These are phyloP conservation scores for Rhexocercosporidium sp. DNA, from an alignment of 2,329 filamentous ascomycete species.

Conservation along the genomic window DNA sequence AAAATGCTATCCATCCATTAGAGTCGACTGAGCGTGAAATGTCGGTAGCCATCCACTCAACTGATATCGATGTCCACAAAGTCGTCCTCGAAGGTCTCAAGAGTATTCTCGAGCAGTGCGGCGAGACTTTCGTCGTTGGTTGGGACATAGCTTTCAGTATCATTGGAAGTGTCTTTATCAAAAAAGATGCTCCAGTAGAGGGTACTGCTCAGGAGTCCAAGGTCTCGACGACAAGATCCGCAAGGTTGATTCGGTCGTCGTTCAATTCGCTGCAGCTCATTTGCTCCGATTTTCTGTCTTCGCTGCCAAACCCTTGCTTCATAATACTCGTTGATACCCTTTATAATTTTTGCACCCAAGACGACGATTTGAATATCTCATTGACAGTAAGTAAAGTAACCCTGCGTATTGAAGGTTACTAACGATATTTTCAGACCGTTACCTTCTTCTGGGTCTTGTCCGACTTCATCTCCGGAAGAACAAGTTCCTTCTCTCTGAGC, in stretches of 20 bases:
- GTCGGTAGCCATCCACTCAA: slow-evolving; percentile 63
- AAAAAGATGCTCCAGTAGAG: slow-evolving; percentile 37
- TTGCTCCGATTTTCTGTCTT: slow-evolving; percentile 89
- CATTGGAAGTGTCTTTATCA: slow-evolving; percentile 78
- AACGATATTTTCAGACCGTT: slow-evolving; percentile 64
- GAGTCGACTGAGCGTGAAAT: slow-evolving; percentile 57
- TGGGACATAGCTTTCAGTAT: slow-evolving; percentile 89
- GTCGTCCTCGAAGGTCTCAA: slow-evolving; percentile 81
- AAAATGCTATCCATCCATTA: slow-evolving; percentile 63
- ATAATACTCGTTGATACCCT: slow-evolving; percentile 83
- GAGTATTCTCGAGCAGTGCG: slow-evolving; percentile 83
- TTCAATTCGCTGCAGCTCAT: slow-evolving; percentile 92
- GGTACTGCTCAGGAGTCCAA: slow-evolving; percentile 29
- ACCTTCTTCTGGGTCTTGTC: slow-evolving; percentile 97
- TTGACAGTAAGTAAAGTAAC: slow-evolving; percentile 68
- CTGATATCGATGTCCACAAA: slow-evolving; percentile 80
- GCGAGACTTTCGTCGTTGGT: slow-evolving; percentile 79
- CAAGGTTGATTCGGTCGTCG: slow-evolving; percentile 80
- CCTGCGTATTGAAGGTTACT: slow-evolving; percentile 24
- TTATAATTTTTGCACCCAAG: slow-evolving; percentile 86
- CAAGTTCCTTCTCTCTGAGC: slow-evolving; percentile 62
- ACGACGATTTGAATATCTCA: slow-evolving; percentile 93
- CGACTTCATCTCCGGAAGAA: slow-evolving; percentile 75
- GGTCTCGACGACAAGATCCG: slow-evolving; percentile 59
- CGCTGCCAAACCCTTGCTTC: slow-evolving; percentile 73